phyloP scores from a whole-genome alignment of 176 grass and related monocot species.

The Oryza australiensis region DNA sequence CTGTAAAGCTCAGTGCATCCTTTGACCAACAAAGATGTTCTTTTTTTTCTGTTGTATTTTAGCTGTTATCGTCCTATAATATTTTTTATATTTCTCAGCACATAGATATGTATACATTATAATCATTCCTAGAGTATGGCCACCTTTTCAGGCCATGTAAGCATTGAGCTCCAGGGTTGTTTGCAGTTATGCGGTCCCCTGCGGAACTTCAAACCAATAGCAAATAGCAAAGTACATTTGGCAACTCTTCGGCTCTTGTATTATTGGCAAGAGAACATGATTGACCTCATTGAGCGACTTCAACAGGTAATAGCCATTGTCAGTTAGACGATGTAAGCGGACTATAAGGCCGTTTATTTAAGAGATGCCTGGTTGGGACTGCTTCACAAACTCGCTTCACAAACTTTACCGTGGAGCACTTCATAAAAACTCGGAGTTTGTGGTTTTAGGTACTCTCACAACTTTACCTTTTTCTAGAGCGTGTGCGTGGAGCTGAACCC shows the following conservation, averaged over 20 bases:
- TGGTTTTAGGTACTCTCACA: no score
- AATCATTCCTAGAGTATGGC: not conserved
- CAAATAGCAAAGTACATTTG: not conserved
- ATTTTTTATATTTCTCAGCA: not conserved
- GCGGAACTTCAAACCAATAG: not conserved
- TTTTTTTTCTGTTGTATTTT: slow-evolving; percentile 24
- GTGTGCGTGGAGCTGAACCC: no score
- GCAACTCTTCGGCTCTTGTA: not conserved
- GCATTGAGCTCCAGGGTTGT: not conserved
- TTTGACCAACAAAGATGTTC: not conserved
- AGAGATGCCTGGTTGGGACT: no score
- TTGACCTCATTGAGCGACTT: not conserved
- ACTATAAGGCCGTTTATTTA: no score
- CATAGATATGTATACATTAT: not conserved
- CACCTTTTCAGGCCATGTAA: not conserved
- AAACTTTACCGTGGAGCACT: no score
- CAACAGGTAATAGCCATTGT: not conserved
- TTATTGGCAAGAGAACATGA: not conserved
- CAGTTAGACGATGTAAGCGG: no score
- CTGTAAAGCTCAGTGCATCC: not conserved
- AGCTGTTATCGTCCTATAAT: not conserved
- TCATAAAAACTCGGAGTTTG: no score
- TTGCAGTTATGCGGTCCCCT: not conserved
- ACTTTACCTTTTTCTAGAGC: no score
- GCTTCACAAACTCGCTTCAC: no score